phyloP scores from a whole-genome alignment of 1,284 basidiomycete genomes.

The Dichomitus squalens region DNA sequence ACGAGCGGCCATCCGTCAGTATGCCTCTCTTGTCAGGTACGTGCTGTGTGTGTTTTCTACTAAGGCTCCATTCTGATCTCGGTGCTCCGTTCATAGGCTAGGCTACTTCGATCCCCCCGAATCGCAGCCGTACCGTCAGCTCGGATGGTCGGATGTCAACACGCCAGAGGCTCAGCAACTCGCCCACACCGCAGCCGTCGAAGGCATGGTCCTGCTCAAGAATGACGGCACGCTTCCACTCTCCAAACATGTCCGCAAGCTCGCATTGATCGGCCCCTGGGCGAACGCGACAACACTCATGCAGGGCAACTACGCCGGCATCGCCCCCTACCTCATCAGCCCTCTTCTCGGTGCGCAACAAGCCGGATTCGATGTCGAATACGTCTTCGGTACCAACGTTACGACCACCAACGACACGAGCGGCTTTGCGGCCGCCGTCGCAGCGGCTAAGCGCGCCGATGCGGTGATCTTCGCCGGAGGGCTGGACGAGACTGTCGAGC shows the following conservation, averaged over 20 bases:
- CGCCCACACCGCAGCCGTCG: slow-evolving; percentile 50
- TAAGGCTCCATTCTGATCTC: not conserved
- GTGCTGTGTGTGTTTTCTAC: slow-evolving; percentile 4
- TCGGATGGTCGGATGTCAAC: slow-evolving; percentile 51
- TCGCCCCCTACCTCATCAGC: slow-evolving; percentile 55
- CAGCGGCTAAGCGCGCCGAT: slow-evolving; percentile 32
- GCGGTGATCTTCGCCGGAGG: slow-evolving; percentile 48
- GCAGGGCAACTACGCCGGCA: slow-evolving; percentile 59
- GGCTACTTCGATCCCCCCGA: slow-evolving; percentile 57
- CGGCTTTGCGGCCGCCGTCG: slow-evolving; percentile 44
- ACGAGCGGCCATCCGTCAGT: slow-evolving; percentile 46
- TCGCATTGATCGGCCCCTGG: slow-evolving; percentile 58
- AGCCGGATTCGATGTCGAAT: slow-evolving; percentile 49
- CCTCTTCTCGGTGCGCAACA: slow-evolving; percentile 48
- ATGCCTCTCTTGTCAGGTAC: slow-evolving; percentile 55
- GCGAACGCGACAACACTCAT: slow-evolving; percentile 55
- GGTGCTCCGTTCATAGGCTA: slow-evolving; percentile 35
- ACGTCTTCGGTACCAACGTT: slow-evolving; percentile 44
- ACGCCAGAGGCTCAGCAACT: slow-evolving; percentile 48
- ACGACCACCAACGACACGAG: slow-evolving; percentile 38
- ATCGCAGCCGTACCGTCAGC: slow-evolving; percentile 51
- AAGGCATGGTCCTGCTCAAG: slow-evolving; percentile 57
- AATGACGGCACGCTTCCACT: slow-evolving; percentile 58
- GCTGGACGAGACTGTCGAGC: slow-evolving; percentile 53
- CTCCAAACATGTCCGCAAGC: slow-evolving; percentile 40